Conservation (phyloP, 108 stramenopile species). For the Schizochytrium sp. region DNA sequence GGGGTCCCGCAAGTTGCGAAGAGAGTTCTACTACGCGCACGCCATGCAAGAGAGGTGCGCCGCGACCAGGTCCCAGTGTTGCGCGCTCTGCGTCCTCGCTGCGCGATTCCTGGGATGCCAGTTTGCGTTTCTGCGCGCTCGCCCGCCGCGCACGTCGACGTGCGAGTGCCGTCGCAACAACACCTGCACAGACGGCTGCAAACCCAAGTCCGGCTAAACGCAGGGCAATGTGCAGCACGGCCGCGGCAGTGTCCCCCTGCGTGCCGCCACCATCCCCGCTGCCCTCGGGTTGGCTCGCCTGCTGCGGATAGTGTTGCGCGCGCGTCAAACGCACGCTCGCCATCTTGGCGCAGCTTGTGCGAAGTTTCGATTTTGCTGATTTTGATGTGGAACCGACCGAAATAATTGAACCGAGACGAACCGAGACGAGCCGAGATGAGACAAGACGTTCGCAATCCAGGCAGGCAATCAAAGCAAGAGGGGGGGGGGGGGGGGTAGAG, state of each 20-base stretch:
- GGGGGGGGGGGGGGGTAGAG: too few relatives aligned
- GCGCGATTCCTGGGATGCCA: neutral
- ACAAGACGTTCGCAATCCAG: too few relatives aligned
- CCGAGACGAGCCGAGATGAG: too few relatives aligned
- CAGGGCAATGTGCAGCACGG: neutral
- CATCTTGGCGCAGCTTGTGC: neutral
- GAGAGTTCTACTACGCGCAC: neutral
- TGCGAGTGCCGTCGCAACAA: neutral
- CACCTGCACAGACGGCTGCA: neutral
- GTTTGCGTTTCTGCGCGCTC: neutral
- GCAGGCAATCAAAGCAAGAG: too few relatives aligned
- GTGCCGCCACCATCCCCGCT: neutral
- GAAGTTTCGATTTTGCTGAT: too few relatives aligned
- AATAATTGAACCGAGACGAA: too few relatives aligned
- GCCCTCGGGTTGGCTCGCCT: neutral
- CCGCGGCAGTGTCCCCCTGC: neutral
- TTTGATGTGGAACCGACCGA: too few relatives aligned
- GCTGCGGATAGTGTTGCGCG: neutral
- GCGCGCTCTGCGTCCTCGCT: neutral
- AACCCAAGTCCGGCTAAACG: neutral
- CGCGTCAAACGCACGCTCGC: neutral
- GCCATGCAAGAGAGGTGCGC: neutral
- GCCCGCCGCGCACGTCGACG: neutral
- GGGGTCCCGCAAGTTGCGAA: neutral
- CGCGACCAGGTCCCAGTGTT: neutral